A percentile compares a stretch with the other conserved stretches of the same genome.
These are phyloP conservation scores for Beauveria caledonica DNA, from an alignment of 2,329 filamentous ascomycete genomes.

Conservation along the genomic window DNA sequence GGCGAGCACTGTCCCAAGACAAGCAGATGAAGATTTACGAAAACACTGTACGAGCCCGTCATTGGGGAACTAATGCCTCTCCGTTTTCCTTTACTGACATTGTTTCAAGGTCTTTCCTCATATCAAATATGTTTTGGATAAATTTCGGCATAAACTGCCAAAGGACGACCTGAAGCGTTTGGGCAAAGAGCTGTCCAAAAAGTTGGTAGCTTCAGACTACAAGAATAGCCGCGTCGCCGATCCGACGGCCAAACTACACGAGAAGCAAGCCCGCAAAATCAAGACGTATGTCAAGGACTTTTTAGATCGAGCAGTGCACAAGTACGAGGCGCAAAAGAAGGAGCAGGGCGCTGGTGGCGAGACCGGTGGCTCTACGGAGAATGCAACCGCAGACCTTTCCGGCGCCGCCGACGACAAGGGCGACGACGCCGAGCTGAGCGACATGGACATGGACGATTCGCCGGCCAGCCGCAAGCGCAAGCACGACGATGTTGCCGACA, in stretches of 20 bases:
- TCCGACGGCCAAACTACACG: conserved; percentile 59
- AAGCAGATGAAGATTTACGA: conserved; percentile 96
- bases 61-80: conserved; percentile 12
- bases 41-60: conserved; percentile 60
- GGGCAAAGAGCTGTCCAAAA: conserved; percentile 67
- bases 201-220: conserved; percentile 84
- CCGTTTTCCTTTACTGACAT: neutral
- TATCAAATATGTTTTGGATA: conserved; percentile 78
- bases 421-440: conserved; percentile 26
- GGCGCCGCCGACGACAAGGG: conserved; percentile 20
- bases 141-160: conserved; percentile 78
- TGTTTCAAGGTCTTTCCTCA: conserved; percentile 64
- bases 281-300: conserved; percentile 79
- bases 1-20: conserved; percentile 61
- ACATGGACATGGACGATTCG: conserved; percentile 37
- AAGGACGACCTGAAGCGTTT: conserved; percentile 64
- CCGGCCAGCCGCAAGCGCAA: conserved; percentile 57
- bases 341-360: conserved; percentile 46
- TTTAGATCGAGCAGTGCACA: conserved; percentile 76
- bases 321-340: conserved; percentile 61
- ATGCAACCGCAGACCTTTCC: conserved; percentile 30
- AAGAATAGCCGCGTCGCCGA: conserved; percentile 82
- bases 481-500: conserved; percentile 40
- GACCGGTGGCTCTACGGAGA: conserved; percentile 37
- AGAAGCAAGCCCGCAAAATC: conserved; percentile 73